Evolutionary conservation across 2,329 filamentous ascomycete genomes (phyloP), one percentile per base, ranked within the genome.

Genomic region (Colletotrichum sp.): DNA sequence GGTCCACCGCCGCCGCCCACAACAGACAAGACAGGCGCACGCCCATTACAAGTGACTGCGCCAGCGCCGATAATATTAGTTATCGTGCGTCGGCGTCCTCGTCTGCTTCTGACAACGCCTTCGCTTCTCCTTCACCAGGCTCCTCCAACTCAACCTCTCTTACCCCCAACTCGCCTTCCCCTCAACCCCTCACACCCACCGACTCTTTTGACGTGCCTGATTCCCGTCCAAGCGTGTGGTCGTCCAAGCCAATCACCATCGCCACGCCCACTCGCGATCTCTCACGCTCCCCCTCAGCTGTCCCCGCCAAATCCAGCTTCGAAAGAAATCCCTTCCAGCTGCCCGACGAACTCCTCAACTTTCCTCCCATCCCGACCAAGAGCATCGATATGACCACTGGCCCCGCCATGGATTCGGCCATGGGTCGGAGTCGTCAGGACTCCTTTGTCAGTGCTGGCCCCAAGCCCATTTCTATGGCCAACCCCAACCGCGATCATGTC

Each of bases 381-480:
- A 79, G 81, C 72, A 79, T 85, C 79, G 83, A 89, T 70, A 92
- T 93, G 89, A 92, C 92, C 79, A 90, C 91, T 79, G 90, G 90
- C 80, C 88, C 89, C 72, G 86, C 88, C 78, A 89, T 92, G 81
- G 91, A 93, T 84, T 86, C 89, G 86, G 88, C 88, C 74, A 87
- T 91, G 86, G 87, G 89, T 85, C 90, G 90, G 82, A 87, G 84
- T 83, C 89, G 91, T 79, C 90, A 93, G 83, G 91, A 93, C 86
- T 93, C 92, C 70, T 93, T 93, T 83, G 90, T 92, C 83, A 92
- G 90, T 85, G 90, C 90, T 74, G 91, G 91, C 65, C 90, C 92
- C 26, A 93, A 92, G 83, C 92, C 92, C 79, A 93, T 93, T 79
- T 92, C 91, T 76, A 91, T 93, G 88, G 90, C 88, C 81, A 93